phyloP scores from a whole-genome alignment of 495 filamentous ascomycete species.

The Massariosphaeria phaeospora region DNA sequence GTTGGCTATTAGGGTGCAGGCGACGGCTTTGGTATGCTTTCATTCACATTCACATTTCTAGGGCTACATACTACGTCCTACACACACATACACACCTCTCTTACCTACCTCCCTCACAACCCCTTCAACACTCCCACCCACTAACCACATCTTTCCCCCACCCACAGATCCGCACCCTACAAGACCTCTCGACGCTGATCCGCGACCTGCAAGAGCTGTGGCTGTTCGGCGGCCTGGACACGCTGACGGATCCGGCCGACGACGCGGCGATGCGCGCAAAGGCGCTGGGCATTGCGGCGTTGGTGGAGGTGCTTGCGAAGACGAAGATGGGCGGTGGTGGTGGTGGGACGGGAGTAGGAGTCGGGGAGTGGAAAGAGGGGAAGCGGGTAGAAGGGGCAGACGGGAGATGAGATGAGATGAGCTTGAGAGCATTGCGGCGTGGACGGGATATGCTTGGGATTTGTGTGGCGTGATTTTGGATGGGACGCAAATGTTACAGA shows the following conservation, averaged over 20 bases:
- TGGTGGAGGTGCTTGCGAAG: slow-evolving; percentile 31
- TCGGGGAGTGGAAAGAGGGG: no score
- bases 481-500: no score
- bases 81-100: no score
- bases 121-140: background rate
- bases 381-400: no score
- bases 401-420: no score
- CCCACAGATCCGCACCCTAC: slow-evolving; percentile 56
- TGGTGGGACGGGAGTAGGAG: no score
- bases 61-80: background rate
- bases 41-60: no score
- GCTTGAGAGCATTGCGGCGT: no score
- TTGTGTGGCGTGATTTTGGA: no score
- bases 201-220: slow-evolving; percentile 67
- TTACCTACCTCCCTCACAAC: background rate
- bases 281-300: slow-evolving; percentile 41
- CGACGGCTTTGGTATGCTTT: slow-evolving; percentile 61
- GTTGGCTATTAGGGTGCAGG: slow-evolving; percentile 61
- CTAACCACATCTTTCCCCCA: background rate
- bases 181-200: slow-evolving; percentile 60
- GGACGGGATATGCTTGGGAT: no score
- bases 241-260: slow-evolving; percentile 45
- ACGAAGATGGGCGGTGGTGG: no score
- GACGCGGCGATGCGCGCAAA: slow-evolving; percentile 52
- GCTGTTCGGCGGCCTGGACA: slow-evolving; percentile 67